A percentile compares a stretch with the other conserved stretches of the same genome.
Conservation (phyloP, 2,329 filamentous ascomycete genomes). For the Escovopsis sp. region DNA sequence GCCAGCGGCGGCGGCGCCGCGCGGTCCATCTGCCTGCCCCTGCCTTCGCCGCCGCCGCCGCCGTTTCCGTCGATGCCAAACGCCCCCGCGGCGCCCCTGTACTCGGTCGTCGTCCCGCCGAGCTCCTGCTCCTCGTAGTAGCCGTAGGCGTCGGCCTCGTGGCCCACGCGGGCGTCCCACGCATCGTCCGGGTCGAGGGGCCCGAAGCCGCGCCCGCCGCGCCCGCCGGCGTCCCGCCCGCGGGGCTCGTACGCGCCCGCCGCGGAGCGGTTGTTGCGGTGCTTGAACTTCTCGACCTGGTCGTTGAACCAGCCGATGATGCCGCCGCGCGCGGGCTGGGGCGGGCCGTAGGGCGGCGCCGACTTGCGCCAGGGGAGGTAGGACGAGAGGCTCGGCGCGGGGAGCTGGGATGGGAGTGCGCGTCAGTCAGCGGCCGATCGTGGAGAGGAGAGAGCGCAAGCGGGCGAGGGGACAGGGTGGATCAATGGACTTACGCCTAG, state of each 20-base stretch:
- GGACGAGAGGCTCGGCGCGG: constrained; percentile 50
- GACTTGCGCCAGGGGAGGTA: constrained; percentile 56
- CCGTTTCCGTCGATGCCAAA: constrained; percentile 13
- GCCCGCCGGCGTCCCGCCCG: constrained; percentile 22
- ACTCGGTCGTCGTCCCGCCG: constrained; percentile 20
- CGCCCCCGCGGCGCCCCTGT: constrained; percentile 22
- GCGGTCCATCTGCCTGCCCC: constrained; percentile 30
- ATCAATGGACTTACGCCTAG: constrained; percentile 42
- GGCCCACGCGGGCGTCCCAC: constrained; percentile 68
- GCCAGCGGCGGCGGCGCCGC: constrained; percentile 7
- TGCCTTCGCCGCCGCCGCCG: constrained; percentile 17
- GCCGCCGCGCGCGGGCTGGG: constrained; percentile 44
- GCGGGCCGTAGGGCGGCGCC: constrained; percentile 32
- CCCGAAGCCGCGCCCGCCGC: constrained; percentile 43
- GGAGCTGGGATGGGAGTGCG: constrained; percentile 33
- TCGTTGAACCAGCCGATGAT: constrained; percentile 60
- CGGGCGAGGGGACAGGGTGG: too few relatives aligned
- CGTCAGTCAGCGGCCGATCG: not conserved
- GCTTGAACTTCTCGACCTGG: constrained; percentile 47
- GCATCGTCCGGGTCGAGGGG: constrained; percentile 70
- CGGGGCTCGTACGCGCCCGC: constrained; percentile 55
- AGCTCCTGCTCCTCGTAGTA: constrained; percentile 71
- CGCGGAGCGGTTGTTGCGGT: constrained; percentile 50
- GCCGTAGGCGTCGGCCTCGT: constrained; percentile 52
- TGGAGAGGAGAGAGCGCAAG: not conserved